These are phyloP conservation scores for Emiliania huxleyi DNA, from an alignment of 78 protist species.

Conservation along the genomic window DNA sequence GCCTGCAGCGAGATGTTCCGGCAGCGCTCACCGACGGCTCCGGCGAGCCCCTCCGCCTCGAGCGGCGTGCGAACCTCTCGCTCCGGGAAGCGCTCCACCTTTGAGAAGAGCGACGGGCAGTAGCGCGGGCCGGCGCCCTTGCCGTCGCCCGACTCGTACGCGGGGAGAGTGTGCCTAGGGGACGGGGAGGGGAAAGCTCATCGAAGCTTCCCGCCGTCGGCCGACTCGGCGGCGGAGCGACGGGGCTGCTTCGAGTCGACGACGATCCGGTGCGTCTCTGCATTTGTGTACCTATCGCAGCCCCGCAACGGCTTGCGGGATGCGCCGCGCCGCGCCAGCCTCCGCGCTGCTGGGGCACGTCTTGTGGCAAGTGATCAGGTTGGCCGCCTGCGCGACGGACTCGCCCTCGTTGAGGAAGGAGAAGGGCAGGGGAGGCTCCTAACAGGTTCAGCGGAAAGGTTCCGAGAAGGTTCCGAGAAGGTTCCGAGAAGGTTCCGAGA, in stretches of 20 bases:
- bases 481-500: too few relatives aligned
- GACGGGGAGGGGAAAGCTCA: too few relatives aligned
- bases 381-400: background rate
- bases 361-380: conserved; percentile 61
- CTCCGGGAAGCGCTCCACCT: conserved; percentile 51
- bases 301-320: too few relatives aligned
- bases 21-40: too few relatives aligned
- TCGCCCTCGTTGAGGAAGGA: conserved; percentile 62
- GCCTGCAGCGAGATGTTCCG: too few relatives aligned
- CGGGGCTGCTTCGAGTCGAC: too few relatives aligned
- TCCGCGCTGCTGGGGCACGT: too few relatives aligned
- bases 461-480: too few relatives aligned
- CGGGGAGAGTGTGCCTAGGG: conserved; percentile 53
- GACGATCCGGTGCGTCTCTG: conserved; percentile 66
- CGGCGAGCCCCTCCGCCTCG: conserved; percentile 88
- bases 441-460: too few relatives aligned
- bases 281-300: conserved; percentile 78
- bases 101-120: conserved; percentile 89
- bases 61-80: conserved; percentile 76
- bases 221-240: too few relatives aligned
- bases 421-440: conserved; percentile 71
- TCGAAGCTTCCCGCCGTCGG: too few relatives aligned
- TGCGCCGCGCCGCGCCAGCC: too few relatives aligned
- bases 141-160: conserved; percentile 58
- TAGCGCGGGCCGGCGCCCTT: conserved; percentile 83